These are phyloP conservation scores for Penicillium hordei DNA, from an alignment of 2,329 filamentous ascomycete genomes.

Conservation along the genomic window DNA sequence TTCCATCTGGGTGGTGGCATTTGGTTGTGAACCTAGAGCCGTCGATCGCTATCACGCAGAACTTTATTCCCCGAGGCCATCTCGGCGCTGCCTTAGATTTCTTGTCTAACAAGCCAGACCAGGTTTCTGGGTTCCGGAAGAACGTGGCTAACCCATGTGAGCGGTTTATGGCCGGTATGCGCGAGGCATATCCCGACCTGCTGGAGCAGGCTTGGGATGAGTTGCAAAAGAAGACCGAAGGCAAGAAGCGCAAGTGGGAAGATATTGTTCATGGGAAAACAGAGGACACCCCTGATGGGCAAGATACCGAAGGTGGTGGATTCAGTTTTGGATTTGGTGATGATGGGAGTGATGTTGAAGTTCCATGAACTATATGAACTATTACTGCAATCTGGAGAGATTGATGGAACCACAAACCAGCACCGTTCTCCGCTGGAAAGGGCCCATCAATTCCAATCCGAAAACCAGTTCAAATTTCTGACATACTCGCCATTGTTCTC, in stretches of 20 bases:
- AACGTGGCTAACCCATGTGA: conserved; percentile 70
- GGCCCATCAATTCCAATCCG: not conserved
- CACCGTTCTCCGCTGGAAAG: not conserved
- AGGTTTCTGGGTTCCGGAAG: conserved; percentile 80
- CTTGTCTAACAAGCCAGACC: conserved; percentile 75
- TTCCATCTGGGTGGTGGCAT: conserved; percentile 96
- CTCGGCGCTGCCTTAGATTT: conserved; percentile 76
- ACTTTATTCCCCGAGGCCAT: conserved; percentile 80
- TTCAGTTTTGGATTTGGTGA: conserved; percentile 67
- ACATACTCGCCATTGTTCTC: not conserved
- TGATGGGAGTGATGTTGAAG: conserved; percentile 56
- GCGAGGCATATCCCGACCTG: conserved; percentile 63
- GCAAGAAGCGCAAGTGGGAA: conserved; percentile 84
- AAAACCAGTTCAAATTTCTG: not conserved
- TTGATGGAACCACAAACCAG: not conserved
- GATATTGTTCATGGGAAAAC: conserved; percentile 63
- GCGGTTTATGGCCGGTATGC: conserved; percentile 70
- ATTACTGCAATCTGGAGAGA: not conserved
- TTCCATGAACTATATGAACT: conserved; percentile 41
- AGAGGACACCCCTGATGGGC: conserved; percentile 31
- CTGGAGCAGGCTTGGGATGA: conserved; percentile 64
- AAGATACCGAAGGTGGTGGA: conserved; percentile 42
- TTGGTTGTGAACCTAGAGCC: conserved; percentile 85
- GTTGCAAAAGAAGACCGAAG: conserved; percentile 61
- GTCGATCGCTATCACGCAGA: conserved; percentile 88